A percentile compares a stretch with the other conserved stretches of the same genome.
phyloP scores from a whole-genome alignment of 2,329 filamentous ascomycete genomes.

The Epichloe amarillans region DNA sequence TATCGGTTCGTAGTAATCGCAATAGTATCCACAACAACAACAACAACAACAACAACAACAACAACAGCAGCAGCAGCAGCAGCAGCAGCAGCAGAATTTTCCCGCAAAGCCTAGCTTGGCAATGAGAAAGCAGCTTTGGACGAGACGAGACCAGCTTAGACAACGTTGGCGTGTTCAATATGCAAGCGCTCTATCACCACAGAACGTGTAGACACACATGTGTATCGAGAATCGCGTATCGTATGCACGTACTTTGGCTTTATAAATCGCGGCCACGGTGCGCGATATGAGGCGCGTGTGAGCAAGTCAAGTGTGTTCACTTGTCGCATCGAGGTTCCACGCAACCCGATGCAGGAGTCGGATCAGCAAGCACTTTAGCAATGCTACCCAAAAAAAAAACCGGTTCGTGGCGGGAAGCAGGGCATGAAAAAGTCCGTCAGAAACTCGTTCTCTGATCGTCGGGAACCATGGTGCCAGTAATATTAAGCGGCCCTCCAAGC shows the following conservation, averaged over 20 bases:
- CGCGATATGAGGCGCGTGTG: neutral
- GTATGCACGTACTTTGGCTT: neutral
- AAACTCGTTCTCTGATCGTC: neutral
- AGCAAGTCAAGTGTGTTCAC: neutral
- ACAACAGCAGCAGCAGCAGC: fast-evolving
- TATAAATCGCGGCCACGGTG: neutral
- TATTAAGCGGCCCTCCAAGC: neutral
- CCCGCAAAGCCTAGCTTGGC: neutral
- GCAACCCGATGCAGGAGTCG: conserved; percentile 1
- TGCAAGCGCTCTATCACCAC: neutral
- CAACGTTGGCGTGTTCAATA: neutral
- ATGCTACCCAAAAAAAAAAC: neutral
- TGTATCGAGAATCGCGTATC: neutral
- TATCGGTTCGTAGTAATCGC: too few relatives aligned
- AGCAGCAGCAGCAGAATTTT: too few relatives aligned
- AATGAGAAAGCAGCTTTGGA: neutral
- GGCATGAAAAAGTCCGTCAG: neutral
- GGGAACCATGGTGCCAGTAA: neutral
- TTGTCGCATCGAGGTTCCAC: conserved; percentile 1
- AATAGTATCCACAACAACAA: too few relatives aligned
- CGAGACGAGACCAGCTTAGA: neutral
- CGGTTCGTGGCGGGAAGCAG: conserved; percentile 2
- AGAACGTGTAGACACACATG: neutral
- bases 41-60: too few relatives aligned
- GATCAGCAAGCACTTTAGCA: neutral